Percentiles rank a stretch among this genome's conserved stretches.
Evolutionary conservation across 1,284 basidiomycete species (phyloP).

Genomic region (Leccinum fallax): DNA sequence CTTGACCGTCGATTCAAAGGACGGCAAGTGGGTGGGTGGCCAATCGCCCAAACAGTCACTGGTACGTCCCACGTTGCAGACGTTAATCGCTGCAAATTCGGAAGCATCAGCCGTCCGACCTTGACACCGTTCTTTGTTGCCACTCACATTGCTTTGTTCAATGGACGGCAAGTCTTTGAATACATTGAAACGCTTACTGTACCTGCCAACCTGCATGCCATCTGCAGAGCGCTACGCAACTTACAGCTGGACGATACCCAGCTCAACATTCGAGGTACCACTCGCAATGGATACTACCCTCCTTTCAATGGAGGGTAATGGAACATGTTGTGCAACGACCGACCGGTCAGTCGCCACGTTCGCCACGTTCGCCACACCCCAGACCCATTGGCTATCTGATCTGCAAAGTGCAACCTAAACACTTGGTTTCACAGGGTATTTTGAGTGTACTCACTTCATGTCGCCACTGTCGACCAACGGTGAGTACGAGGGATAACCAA

Average conservation of each 20-base stretch:
- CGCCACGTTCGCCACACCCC: too few relatives aligned
- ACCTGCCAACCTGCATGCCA: neutral
- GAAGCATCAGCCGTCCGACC: neutral
- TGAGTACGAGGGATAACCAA: too few relatives aligned
- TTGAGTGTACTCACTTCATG: conserved; percentile 5
- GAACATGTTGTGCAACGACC: neutral
- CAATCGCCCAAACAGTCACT: too few relatives aligned
- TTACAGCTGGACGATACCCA: neutral
- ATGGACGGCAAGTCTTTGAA: neutral
- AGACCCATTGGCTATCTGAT: neutral
- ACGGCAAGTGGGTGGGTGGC: neutral
- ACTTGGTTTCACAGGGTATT: neutral
- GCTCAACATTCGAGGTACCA: neutral
- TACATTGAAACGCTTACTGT: neutral
- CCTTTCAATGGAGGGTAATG: neutral
- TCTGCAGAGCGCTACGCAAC: neutral
- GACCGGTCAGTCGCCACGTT: neutral
- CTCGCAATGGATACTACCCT: neutral
- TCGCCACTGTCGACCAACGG: neutral
- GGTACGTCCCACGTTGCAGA: neutral
- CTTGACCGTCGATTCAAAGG: neutral
- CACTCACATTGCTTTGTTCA: neutral
- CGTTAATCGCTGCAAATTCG: neutral
- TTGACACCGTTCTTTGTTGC: neutral
- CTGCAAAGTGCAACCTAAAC: neutral